phyloP scores from a whole-genome alignment of 768 basidiomycete genomes.

The Pleurotus tuoliensis region DNA sequence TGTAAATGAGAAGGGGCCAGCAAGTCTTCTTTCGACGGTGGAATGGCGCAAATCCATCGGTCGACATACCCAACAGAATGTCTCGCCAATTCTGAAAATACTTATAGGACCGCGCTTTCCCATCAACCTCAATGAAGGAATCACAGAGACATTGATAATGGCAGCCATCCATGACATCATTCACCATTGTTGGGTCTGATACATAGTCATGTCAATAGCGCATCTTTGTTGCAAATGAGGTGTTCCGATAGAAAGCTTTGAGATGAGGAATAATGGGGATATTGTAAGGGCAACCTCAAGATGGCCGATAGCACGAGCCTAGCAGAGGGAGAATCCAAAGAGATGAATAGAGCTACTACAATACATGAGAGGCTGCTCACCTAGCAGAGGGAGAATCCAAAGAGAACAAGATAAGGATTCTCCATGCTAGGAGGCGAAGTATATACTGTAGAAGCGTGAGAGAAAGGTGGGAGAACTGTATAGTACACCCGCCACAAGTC shows the following conservation, averaged over 20 bases:
- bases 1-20: no score
- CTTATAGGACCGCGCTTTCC: constrained; percentile 14
- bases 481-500: no score
- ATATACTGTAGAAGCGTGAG: no score
- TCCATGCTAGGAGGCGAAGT: no score
- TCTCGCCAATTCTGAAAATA: constrained; percentile 32
- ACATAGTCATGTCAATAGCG: constrained; percentile 22
- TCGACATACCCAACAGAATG: constrained; percentile 33
- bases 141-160: constrained; percentile 22
- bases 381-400: no score
- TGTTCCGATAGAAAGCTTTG: constrained; percentile 18
- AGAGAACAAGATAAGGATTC: no score
- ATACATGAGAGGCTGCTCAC: no score
- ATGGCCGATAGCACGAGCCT: no score
- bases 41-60: constrained; percentile 34
- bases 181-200: constrained; percentile 13
- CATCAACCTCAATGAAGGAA: constrained; percentile 21
- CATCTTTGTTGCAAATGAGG: constrained; percentile 18
- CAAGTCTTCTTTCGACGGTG: constrained; percentile 6
- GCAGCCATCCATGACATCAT: constrained; percentile 30
- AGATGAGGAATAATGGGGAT: constrained; percentile 37
- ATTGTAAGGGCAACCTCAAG: no score
- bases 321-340: no score
- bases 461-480: no score
- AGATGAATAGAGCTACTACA: no score